A percentile compares a stretch with the other conserved stretches of the same genome.
phyloP scores from a whole-genome alignment of 2,329 filamentous ascomycete species.

The Ophiocordyceps camponoti-leonardi region DNA sequence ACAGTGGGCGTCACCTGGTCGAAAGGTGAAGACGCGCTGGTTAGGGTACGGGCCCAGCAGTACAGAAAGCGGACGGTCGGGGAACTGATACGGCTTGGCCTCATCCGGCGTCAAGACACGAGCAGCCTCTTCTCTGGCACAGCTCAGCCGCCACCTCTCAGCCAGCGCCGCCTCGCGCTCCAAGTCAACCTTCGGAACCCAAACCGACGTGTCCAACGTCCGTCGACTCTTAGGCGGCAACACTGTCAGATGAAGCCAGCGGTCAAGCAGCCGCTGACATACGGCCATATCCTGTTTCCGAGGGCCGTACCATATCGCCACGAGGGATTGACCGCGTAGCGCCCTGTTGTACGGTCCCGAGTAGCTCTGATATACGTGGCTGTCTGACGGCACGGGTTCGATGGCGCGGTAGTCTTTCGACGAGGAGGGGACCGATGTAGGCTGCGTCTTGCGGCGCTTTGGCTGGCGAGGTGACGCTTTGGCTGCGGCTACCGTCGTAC shows the following conservation, averaged over 20 bases:
- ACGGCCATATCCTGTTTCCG: conserved; percentile 16
- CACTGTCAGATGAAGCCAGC: conserved; percentile 22
- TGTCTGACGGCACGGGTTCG: conserved; percentile 16
- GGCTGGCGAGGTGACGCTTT: background rate
- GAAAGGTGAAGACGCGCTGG: conserved; percentile 14
- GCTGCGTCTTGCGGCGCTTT: background rate
- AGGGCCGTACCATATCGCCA: conserved; percentile 25
- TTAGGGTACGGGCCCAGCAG: conserved; percentile 14
- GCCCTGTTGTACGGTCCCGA: conserved; percentile 17
- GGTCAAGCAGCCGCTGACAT: conserved; percentile 19
- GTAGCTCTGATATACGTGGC: conserved; percentile 14
- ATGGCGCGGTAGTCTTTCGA: conserved; percentile 8
- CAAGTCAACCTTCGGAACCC: background rate
- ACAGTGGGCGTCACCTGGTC: conserved; percentile 8
- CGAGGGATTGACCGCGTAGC: conserved; percentile 14
- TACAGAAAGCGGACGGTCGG: conserved; percentile 12
- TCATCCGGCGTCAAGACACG: conserved; percentile 10
- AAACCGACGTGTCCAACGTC: background rate
- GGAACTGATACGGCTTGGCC: conserved; percentile 11
- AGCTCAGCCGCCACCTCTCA: conserved; percentile 10
- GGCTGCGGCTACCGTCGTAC: background rate
- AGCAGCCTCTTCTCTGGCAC: conserved; percentile 14
- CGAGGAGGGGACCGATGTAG: background rate
- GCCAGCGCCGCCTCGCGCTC: background rate
- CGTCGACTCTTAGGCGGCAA: conserved; percentile 17